phyloP scores from a whole-genome alignment of 1,284 basidiomycete species.

The Entoloma clypeatum region DNA sequence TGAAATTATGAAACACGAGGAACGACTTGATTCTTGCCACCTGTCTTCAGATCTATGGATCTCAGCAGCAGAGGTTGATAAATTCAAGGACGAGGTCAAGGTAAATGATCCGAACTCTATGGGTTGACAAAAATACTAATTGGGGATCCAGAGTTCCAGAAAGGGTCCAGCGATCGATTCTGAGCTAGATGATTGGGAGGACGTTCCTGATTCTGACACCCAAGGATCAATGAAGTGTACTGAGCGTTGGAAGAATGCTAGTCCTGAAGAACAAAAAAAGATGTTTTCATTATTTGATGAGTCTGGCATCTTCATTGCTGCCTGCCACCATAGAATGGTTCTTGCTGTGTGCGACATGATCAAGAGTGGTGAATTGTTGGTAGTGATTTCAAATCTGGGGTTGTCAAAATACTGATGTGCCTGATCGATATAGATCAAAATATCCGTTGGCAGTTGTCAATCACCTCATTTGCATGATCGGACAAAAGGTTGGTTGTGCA shows the following conservation, averaged over 20 bases:
- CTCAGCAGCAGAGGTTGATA: slow-evolving; percentile 10
- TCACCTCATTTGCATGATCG: slow-evolving; percentile 24
- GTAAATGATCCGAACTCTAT: neutral
- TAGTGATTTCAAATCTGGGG: slow-evolving; percentile 1
- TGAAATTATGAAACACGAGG: neutral
- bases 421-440: slow-evolving; percentile 27
- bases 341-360: slow-evolving; percentile 22
- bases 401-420: neutral
- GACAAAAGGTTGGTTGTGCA: slow-evolving; percentile 22
- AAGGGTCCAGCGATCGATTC: neutral
- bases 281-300: slow-evolving; percentile 21
- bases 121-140: neutral
- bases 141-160: neutral
- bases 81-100: slow-evolving; percentile 13
- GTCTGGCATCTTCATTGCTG: slow-evolving; percentile 19
- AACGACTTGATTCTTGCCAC: slow-evolving; percentile 3
- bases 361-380: slow-evolving; percentile 22
- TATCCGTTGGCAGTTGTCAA: slow-evolving; percentile 30
- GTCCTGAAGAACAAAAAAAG: slow-evolving; percentile 19
- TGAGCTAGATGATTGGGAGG: slow-evolving; percentile 9
- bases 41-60: slow-evolving; percentile 9
- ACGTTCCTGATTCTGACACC: too few species aligned
- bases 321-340: slow-evolving; percentile 19
- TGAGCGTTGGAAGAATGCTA: slow-evolving; percentile 18
- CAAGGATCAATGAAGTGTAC: slow-evolving; percentile 11